Evolutionary conservation across 306 rosid genomes (phyloP), one percentile per base, ranked within the genome.

Genomic region (Comarum palustre): DNA sequence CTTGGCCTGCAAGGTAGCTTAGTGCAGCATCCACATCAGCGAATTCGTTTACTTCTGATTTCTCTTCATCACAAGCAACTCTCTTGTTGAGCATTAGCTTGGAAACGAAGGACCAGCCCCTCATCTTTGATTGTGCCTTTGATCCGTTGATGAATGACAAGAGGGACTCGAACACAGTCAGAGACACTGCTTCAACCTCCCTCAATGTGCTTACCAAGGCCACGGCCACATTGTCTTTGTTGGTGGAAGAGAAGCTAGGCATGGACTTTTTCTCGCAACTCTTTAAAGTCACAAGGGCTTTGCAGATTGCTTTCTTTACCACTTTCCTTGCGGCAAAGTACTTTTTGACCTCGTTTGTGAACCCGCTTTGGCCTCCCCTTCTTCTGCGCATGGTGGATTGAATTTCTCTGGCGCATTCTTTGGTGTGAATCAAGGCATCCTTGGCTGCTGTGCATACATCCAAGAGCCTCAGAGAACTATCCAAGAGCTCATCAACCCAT

Each of bases 391-490:
- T 82, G 51, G 78, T 78, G 6, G 84, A 86, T 68, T 82, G 88
- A 16, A 86, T 79, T 48, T 86, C 84, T 0, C 86, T 79, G 1
- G 75, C 80, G n/a, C 82, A 84, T 32, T 82, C 90, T 70, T 77
- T 86, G 51, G 90, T 86, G 73, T 86, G 90, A 10, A 86, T 59
- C 42, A 82, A 67, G 20, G 84, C 79, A 66, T 86, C 90, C 62
- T 86, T 81, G 39, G 86, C 84, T 8, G 83, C 74, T 11, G 80
- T 84, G 66, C 90, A 86, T 43, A 72, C 51, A 46, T 83, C 87
- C 73, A 83, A 55, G 36, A 83, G 74, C 54, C 69, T 77, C 13
- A 86, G 88, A 31, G 86, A 86, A 36, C 84, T 84, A 58, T 86
- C 86, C 52, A 83, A 68, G 22, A 78, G 68, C 76, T 83, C 87